Percentiles rank a stretch among this genome's conserved stretches.
Conservation (phyloP, 805 yeast species). For the Torulaspora delbrueckii region DNA sequence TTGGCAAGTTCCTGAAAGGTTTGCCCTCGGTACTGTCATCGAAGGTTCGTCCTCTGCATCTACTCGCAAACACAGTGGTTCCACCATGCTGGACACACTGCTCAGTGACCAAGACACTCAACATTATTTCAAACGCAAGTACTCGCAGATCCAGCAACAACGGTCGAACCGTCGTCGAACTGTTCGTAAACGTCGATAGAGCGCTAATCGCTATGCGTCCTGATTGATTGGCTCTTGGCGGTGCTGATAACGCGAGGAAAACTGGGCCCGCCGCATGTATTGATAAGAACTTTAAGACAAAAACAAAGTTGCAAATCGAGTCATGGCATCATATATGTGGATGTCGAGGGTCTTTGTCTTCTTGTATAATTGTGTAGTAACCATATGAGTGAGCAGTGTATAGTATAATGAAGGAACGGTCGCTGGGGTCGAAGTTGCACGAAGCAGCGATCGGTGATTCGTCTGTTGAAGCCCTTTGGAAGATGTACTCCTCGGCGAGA, state of each 20-base stretch:
- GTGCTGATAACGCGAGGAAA: slow-evolving; percentile 1
- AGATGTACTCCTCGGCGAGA: slow-evolving; percentile 72
- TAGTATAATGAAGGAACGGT: background rate
- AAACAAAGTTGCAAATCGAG: background rate
- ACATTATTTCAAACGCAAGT: slow-evolving; percentile 80
- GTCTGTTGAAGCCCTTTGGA: slow-evolving; percentile 61
- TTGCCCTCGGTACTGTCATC: slow-evolving; percentile 84
- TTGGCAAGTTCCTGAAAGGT: slow-evolving; percentile 70
- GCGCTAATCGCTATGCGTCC: background rate
- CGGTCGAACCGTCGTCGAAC: slow-evolving; percentile 43
- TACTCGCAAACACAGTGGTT: slow-evolving; percentile 68
- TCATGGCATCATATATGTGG: background rate
- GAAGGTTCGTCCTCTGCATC: slow-evolving; percentile 51
- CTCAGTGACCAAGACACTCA: slow-evolving; percentile 65
- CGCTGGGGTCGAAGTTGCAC: slow-evolving; percentile 11
- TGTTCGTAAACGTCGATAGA: background rate
- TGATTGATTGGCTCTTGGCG: slow-evolving; percentile 3
- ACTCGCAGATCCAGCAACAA: slow-evolving; percentile 69
- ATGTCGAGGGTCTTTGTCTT: background rate
- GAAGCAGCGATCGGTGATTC: slow-evolving; percentile 36
- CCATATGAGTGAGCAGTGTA: background rate
- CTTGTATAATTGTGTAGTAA: background rate
- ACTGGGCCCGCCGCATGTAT: background rate
- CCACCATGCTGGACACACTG: slow-evolving; percentile 75
- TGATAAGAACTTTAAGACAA: background rate